Conservation (phyloP, 768 basidiomycete species). For the Auriscalpium vulgare region DNA sequence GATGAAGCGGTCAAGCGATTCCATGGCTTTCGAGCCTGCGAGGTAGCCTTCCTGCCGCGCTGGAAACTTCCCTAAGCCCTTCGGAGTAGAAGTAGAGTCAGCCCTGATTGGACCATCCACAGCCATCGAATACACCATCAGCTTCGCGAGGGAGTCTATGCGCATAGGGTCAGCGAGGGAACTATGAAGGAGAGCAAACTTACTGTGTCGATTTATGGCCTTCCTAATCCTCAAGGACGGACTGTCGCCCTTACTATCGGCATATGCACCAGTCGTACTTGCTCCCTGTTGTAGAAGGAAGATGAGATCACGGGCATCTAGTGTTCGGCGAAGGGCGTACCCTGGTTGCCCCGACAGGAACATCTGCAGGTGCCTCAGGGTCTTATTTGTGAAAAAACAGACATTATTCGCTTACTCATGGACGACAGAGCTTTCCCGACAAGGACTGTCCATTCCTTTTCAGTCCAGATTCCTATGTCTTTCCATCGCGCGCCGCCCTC, state of each 20-base stretch:
- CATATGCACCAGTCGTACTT: constrained; percentile 59
- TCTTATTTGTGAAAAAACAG: not conserved
- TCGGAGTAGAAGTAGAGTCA: constrained; percentile 25
- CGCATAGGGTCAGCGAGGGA: not conserved
- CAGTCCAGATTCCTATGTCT: constrained; percentile 85
- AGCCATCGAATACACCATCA: constrained; percentile 86
- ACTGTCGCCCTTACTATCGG: constrained; percentile 53
- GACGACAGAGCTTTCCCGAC: constrained; percentile 77
- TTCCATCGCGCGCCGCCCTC: constrained; percentile 59
- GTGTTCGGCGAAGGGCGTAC: constrained; percentile 27
- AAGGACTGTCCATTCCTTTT: constrained; percentile 75
- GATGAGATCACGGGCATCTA: too few species aligned
- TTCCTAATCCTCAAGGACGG: constrained; percentile 63
- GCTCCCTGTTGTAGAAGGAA: constrained; percentile 35
- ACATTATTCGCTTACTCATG: constrained; percentile 46
- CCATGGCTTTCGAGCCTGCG: constrained; percentile 82
- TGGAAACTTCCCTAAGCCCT: constrained; percentile 19
- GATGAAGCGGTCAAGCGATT: constrained; percentile 79
- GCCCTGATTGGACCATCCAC: constrained; percentile 62
- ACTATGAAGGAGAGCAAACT: constrained; percentile 16
- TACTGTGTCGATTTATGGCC: constrained; percentile 54
- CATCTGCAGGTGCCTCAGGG: constrained; percentile 34
- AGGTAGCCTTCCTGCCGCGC: constrained; percentile 45
- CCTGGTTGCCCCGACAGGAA: constrained; percentile 63
- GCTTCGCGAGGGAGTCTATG: constrained; percentile 68